Conservation (phyloP, 176 grass and related monocot genomes). For the Luzula sylvatica region DNA sequence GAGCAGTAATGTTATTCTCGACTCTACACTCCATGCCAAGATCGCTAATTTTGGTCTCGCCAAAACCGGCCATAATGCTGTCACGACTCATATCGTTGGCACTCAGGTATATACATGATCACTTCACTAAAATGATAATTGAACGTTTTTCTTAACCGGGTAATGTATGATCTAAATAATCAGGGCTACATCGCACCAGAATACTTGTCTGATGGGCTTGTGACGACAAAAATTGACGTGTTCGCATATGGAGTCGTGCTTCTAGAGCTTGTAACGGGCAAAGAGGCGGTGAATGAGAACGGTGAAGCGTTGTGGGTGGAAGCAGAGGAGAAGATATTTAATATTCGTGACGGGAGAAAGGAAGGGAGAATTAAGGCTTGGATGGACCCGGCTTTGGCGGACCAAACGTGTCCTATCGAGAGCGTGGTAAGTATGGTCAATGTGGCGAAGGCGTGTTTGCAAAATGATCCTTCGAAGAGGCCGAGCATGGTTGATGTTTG, state of each 20-base stretch:
- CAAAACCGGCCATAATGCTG: constrained; percentile 81
- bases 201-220: constrained; percentile 78
- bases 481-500: constrained; percentile 93
- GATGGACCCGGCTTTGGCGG: constrained; percentile 61
- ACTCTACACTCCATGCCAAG: constrained; percentile 65
- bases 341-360: constrained; percentile 12
- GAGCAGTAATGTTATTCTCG: constrained; percentile 87
- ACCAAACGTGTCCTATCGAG: constrained; percentile 58
- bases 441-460: constrained; percentile 65
- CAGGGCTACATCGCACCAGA: constrained; percentile 86
- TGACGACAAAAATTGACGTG: constrained; percentile 96
- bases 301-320: constrained; percentile 67
- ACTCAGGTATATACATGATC: constrained; percentile 36
- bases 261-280: constrained; percentile 70
- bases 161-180: too few species aligned
- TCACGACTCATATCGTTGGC: constrained; percentile 94
- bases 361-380: constrained; percentile 44
- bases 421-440: constrained; percentile 49
- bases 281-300: constrained; percentile 34
- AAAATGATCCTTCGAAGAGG: constrained; percentile 62
- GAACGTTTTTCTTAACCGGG: too few species aligned
- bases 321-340: constrained; percentile 51
- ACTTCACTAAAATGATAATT: too few species aligned
- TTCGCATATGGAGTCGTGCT: constrained; percentile 89
- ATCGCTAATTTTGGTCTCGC: constrained; percentile 99